phyloP scores from a whole-genome alignment of 75 land plant genomes.

The Pinus taeda region DNA sequence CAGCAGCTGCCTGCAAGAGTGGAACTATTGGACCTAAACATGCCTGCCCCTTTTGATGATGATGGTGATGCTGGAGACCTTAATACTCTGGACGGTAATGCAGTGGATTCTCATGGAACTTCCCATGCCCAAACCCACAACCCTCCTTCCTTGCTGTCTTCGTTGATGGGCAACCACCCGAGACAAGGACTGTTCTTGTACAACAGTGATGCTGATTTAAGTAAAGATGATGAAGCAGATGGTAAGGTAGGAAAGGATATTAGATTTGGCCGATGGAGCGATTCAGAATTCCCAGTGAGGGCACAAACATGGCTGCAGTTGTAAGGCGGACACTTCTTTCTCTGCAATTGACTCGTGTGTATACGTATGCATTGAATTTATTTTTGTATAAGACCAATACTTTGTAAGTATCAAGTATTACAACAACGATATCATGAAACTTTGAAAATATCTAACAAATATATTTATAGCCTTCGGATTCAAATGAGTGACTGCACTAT shows the following conservation, averaged over 20 bases:
- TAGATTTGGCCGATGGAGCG: neutral
- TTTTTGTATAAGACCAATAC: too few relatives aligned
- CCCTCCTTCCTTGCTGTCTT: neutral
- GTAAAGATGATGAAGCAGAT: conserved; percentile 1
- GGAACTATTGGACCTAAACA: conserved; percentile 3
- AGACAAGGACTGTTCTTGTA: conserved; percentile 2
- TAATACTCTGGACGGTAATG: neutral
- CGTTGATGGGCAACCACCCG: neutral
- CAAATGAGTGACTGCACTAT: too few relatives aligned
- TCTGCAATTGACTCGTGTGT: too few relatives aligned
- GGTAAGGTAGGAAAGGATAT: neutral
- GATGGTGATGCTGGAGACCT: neutral
- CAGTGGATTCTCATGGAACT: conserved; percentile 1
- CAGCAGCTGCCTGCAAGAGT: neutral
- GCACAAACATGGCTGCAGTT: conserved; percentile 5
- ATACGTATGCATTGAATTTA: too few relatives aligned
- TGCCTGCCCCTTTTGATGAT: conserved; percentile 5
- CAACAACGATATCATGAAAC: too few relatives aligned
- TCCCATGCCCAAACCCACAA: conserved; percentile 7
- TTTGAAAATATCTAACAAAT: too few relatives aligned
- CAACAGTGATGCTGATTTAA: neutral
- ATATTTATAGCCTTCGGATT: too few relatives aligned
- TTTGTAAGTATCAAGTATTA: too few relatives aligned
- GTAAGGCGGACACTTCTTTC: neutral
- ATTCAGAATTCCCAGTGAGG: neutral